Base-by-base conservation (phyloP, 805 yeast species). In the Komagataella phaffii region DNA sequence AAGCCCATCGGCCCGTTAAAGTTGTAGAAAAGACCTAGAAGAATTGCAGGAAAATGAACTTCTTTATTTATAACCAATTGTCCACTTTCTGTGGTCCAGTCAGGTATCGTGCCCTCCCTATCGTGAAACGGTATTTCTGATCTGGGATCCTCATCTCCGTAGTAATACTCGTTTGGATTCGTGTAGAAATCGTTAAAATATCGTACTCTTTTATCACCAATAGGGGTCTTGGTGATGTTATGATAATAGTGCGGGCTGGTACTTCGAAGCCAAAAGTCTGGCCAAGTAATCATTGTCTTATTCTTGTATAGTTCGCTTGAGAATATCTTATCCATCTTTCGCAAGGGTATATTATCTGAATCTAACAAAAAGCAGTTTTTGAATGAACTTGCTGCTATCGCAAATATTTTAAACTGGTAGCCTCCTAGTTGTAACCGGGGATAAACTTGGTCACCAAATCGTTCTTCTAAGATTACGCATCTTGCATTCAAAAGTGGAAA, bases 191-290 rank as follows among this genome's bases (percentile, higher is more conserved):
- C 69, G 55, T 64, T 65, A 24, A 63, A 52, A 50, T 59, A 61
- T 53, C 69, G 61, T 21, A 59, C 58, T 49, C 63, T 64, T 30
- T 55, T 51, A 48, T 61, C 58, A 24, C 76, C 73, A 1, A 80
- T 68, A 49, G 67, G 57, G 12, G 80, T 68, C 2, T 80, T 85
- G 0, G 87, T 87, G 56, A 88, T 80, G 30, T 78, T 76, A 14
- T 79, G 77, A 64, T 84, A 88, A 59, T 76, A 83, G 44, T 68
- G 67, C 5, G 96, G 95, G 1, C 86, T 77, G 1, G 90, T 85
- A 6, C 90, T 80, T 56, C 96, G 74, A 64, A 83, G 77, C 96
- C 96, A 88, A 64, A 81, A 88, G 65, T 88, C 96, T 1, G 95
- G 95, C 91, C 95, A 88, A 23, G 80, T 63, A 23, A 81, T 66